Base-by-base conservation (phyloP, 768 basidiomycete species). In the Boletus vinaceobasis region DNA sequence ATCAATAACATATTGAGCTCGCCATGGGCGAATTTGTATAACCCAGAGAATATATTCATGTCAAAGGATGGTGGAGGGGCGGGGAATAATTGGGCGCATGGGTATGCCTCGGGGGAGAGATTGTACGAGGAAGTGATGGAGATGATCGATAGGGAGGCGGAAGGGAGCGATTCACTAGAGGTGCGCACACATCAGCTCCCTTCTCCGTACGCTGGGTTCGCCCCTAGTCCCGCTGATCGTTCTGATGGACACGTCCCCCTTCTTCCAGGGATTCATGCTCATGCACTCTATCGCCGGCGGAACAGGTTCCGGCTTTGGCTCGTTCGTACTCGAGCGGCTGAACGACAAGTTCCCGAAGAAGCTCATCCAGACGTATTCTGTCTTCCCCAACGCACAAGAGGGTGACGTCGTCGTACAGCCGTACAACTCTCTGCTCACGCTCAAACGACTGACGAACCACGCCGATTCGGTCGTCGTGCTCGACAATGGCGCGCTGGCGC, bases 281-380 rank as follows among this genome's bases (percentile, higher is more conserved):
- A 90, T 97, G 79, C 97, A 98, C 68, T 98, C 96, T 17, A 99
- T 98, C 71, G 97, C 97, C 35, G 97, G 97, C 36, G 97, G 97
- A 8, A 99, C 97, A 4, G 97, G 97, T 19, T 98, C 97, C 0
- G 97, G 97, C 1, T 84, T 99, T 5, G 97, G 97, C 33, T 99
- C 97, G n/a, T 98, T 93, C 75, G 77, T 98, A 17, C 85, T 99
- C 50, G 97, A 98, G 74, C 85, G 97, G 27, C 75, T 98, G 40
- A 96, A 95, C 73, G 97, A 99, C 74, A 90, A 89, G 66, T 99
- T 98, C 68, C 97, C 97, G 0, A 99, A 99, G 77, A 99, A 99
- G 72, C 83, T 98, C 53, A 95, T 98, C 43, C 97, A 99, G 68
- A 99, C 97, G 6, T 98, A 99, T 72, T 98, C 95, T 42, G 96